Base-by-base conservation (phyloP, 1,284 basidiomycete species). In the Pseudozyma thailandica region DNA sequence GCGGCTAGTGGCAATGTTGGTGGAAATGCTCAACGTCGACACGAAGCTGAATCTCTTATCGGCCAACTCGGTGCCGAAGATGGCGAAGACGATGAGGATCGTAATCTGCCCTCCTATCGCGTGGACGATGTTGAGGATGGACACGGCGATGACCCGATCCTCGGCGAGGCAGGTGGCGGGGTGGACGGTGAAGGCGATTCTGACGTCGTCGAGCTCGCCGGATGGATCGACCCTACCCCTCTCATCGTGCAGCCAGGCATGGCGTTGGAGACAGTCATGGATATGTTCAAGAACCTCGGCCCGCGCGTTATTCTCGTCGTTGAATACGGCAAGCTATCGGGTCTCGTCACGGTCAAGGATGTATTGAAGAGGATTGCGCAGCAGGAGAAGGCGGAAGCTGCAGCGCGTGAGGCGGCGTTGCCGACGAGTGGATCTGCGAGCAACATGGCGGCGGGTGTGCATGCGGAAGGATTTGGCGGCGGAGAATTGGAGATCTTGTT, bases 261-360 rank as follows among this genome's bases (percentile, higher is more conserved):
- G 64, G 93, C 94, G 1, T 86, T 98, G 38, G 95, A 98, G 84
- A 94, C 97, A 55, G 93, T 95, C 12, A 93, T 97, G 90, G 95
- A 82, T 30, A 63, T 82, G 60, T 82, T 65, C 41, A 78, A 96
- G 92, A 78, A 80, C 47, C 60, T 82, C 47, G 81, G 81, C 0
- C 96, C 96, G 1, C 90, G 94, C 16, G 92, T 96, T 15, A 94
- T 98, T 61, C 87, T 98, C 6, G 93, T 98, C 1, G 91, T 93
- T 79, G 88, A 91, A 57, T 71, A 72, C 23, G 95, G 95, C 12
- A 85, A 86, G 38, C 86, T 99, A 3, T 88, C 88, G 0, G 95
- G 95, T 1, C 86, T 99, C 15, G 90, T 97, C 20, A 98, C 94
- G 0, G 91, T 98, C 60, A 98, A 98, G 82, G 96, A 99, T 75